Conservation (phyloP, 1,139 yeast genomes). For the Pichia sp. region DNA sequence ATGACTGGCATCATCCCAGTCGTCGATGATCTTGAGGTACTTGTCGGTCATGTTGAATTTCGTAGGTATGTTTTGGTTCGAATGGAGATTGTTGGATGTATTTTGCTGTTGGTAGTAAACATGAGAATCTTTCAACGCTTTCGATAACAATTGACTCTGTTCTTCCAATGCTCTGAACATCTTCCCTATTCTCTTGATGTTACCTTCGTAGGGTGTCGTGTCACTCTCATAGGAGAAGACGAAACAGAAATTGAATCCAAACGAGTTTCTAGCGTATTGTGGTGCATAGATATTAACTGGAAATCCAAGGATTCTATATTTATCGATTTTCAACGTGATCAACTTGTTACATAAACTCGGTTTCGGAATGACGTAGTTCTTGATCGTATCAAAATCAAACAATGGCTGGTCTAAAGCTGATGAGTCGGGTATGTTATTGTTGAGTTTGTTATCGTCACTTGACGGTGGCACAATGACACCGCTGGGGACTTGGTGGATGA, state of each 20-base stretch:
- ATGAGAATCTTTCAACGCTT: conserved; percentile 30
- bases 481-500: conserved; percentile 88
- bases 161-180: conserved; percentile 93
- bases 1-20: conserved; percentile 27
- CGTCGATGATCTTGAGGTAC: conserved; percentile 31
- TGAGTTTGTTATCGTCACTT: conserved; percentile 20
- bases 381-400: conserved; percentile 81
- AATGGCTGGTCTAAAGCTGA: conserved; percentile 43
- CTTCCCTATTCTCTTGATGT: conserved; percentile 77
- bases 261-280: conserved; percentile 84
- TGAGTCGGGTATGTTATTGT: conserved; percentile 28
- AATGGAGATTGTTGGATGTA: conserved; percentile 12
- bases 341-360: conserved; percentile 85
- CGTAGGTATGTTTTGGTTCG: conserved; percentile 8
- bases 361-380: conserved; percentile 91
- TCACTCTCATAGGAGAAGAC: conserved; percentile 85
- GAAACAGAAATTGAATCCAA: conserved; percentile 89
- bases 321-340: conserved; percentile 68
- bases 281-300: conserved; percentile 81
- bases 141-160: conserved; percentile 75
- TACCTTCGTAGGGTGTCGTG: conserved; percentile 82
- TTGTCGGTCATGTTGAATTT: conserved; percentile 23
- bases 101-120: conserved; percentile 34
- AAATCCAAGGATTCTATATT: conserved; percentile 78
- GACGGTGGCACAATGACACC: conserved; percentile 46